Conservation (phyloP, 2,329 filamentous ascomycete species). For the Fusarium irregulare region DNA sequence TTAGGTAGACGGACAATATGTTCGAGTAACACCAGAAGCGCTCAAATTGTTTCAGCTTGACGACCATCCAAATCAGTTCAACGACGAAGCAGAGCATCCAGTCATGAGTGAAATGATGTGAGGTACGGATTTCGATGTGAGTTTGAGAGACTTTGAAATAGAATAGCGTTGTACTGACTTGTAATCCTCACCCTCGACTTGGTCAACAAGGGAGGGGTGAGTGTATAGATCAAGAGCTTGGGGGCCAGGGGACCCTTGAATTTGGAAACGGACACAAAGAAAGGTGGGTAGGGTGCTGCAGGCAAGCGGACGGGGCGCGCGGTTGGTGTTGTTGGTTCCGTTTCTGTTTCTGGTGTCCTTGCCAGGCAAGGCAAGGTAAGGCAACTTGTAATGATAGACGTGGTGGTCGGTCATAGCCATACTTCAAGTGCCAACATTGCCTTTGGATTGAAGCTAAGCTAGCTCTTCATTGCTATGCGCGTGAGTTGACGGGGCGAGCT, state of each 20-base stretch:
- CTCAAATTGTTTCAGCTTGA: constrained; percentile 31
- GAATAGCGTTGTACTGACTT: constrained; percentile 17
- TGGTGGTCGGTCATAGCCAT: neutral
- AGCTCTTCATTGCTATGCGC: neutral
- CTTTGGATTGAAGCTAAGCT: constrained; percentile 3
- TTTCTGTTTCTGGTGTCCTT: constrained; percentile 6
- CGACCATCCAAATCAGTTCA: constrained; percentile 8
- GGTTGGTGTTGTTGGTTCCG: constrained; percentile 33
- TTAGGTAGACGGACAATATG: neutral
- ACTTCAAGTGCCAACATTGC: neutral
- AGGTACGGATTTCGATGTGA: constrained; percentile 13
- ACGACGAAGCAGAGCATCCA: constrained; percentile 1
- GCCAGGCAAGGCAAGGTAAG: neutral
- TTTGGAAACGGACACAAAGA: constrained; percentile 24
- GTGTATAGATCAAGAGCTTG: constrained; percentile 23
- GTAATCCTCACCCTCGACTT: constrained; percentile 12
- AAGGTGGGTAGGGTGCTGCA: constrained; percentile 20
- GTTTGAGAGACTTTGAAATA: constrained; percentile 28
- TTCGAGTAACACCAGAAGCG: constrained; percentile 36
- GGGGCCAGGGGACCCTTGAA: constrained; percentile 34
- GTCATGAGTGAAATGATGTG: constrained; percentile 12
- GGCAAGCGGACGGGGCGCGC: constrained; percentile 39
- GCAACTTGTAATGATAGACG: neutral
- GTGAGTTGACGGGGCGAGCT: neutral
- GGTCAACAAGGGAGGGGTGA: constrained; percentile 18